These are phyloP conservation scores for Aspergillus carlsbadensis DNA, from an alignment of 495 filamentous ascomycete species.

Conservation along the genomic window DNA sequence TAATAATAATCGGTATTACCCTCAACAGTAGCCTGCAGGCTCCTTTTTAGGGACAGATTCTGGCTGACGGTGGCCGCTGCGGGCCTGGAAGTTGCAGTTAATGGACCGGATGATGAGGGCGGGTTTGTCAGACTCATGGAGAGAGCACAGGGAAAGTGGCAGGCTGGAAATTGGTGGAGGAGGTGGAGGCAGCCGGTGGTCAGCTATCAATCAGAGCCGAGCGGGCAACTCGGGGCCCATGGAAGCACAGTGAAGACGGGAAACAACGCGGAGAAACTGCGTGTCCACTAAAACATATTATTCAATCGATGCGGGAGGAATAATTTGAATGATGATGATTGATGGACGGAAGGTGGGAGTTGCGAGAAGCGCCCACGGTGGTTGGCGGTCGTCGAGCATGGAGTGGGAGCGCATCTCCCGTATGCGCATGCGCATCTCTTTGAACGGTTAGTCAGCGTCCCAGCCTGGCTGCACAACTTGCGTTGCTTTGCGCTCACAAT, in stretches of 20 bases:
- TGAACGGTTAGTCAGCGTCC: conserved; percentile 4
- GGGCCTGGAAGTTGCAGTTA: conserved; percentile 45
- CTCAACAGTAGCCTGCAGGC: conserved; percentile 75
- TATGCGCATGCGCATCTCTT: not conserved
- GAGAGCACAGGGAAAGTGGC: conserved; percentile 4
- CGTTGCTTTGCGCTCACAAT: no score
- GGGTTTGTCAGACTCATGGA: conserved; percentile 56
- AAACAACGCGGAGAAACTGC: conserved; percentile 9
- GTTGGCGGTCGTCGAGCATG: conserved; percentile 8
- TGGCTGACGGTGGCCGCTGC: conserved; percentile 45
- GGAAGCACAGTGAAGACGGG: conserved; percentile 15
- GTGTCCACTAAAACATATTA: conserved; percentile 17
- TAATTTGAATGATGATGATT: conserved; percentile 7
- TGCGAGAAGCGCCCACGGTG: not conserved
- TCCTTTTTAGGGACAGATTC: conserved; percentile 66
- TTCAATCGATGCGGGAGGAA: conserved; percentile 11
- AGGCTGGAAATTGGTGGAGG: not conserved
- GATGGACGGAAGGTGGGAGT: conserved; percentile 10
- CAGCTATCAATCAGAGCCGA: conserved; percentile 21
- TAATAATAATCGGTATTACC: conserved; percentile 52
- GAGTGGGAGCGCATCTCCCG: no score
- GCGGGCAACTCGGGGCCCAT: conserved; percentile 14
- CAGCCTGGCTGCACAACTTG: not conserved
- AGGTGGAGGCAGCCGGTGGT: conserved; percentile 14
- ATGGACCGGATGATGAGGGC: conserved; percentile 52